Evolutionary conservation across 2,329 filamentous ascomycete genomes (phyloP), one percentile per base, ranked within the genome.

Genomic region (Sporothrix mexicana): DNA sequence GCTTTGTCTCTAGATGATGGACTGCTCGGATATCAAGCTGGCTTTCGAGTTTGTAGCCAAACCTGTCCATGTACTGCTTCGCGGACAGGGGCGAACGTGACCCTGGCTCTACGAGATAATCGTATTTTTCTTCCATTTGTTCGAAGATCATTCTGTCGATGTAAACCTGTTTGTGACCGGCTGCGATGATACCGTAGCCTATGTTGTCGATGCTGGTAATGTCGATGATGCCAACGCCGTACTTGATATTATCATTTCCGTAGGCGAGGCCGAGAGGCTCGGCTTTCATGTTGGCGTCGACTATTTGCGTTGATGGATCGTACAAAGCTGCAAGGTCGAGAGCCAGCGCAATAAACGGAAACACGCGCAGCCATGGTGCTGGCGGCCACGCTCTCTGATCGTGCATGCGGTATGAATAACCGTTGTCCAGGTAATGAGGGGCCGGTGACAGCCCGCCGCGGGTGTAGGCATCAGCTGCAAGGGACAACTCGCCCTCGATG

Each of bases 201-300:
- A 55, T 23, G 9, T 7, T 55, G 53, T 55, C 53, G 53, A 55
- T 23, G 20, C 25, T 23, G n/a, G 53, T 25, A 55, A 55, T 55
- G 53, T 55, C 53, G 53, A 55, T 55, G 53, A 55, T 55, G n/a
- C 53, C 53, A 20, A 55, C 20, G 20, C 53, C 53, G 20, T 55
- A 55, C 20, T 55, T 55, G 53, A 55, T 23, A 55, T 55, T 55
- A 10, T 55, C 53, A 20, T 23, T 55, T 23, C 10, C 53, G 20
- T 55, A 55, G 53, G 20, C 53, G n/a, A 55, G 20, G n/a, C 53
- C 53, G 7, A 55, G 53, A 23, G 53, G 53, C n/a, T 55, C 53
- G 53, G 53, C 53, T 55, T 23, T 10, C 53, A 55, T 55, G 53
- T 23, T 13, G 53, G 20, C n/a, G 20, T 55, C 53, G n/a, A 55